Evolutionary conservation across 2,329 filamentous ascomycete genomes (phyloP), one percentile per base, ranked within the genome.

Genomic region (Colletotrichum navitas): DNA sequence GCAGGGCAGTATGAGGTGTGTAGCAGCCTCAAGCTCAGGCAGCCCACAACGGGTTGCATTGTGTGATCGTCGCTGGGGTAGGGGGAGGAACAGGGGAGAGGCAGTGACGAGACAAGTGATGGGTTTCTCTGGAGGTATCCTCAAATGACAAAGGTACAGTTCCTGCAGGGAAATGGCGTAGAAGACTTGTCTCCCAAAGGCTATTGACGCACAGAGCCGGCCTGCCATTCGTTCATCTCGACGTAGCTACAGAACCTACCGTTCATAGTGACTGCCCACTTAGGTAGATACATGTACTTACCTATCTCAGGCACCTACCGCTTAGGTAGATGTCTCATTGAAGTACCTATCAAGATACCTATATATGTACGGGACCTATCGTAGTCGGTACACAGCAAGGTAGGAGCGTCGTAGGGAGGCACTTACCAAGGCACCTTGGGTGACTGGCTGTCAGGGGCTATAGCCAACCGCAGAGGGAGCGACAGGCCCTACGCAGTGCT

Each of bases 31-130:
- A 47, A 55, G 67, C 39, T 56, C 62, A 47, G 39, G 47, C 55
- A 41, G 41, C 47, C 58, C 49, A 14, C 58, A 55, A 65, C n/a
- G 7, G 64, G 66, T 41, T 58, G 49, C 47, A 55, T 71, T 66
- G 66, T 66, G n/a, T 72, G 70, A 72, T 71, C 66, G 55, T 29
- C 70, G 58, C 62, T n/a, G 49, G 66, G 66, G 39, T 55, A 16
- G 43, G 18, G 55, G 34, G 32, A 39, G 24, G 55, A 3, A 26
- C 45, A 36, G 64, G 62, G 36, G 36, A 39, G 29, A 34, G 26
- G 66, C 18, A 34, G 16, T 16, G 51, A 54, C 51, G 51, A 16
- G 8, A n/a, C 29, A 18, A 34, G 55, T 26, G 43, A 61, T 47
- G 21, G 18, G n/a, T 24, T 34, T 36, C 29, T 45, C 29, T 16